phyloP scores from a whole-genome alignment of 208 protist species.

The Trypanosoma theileri region DNA sequence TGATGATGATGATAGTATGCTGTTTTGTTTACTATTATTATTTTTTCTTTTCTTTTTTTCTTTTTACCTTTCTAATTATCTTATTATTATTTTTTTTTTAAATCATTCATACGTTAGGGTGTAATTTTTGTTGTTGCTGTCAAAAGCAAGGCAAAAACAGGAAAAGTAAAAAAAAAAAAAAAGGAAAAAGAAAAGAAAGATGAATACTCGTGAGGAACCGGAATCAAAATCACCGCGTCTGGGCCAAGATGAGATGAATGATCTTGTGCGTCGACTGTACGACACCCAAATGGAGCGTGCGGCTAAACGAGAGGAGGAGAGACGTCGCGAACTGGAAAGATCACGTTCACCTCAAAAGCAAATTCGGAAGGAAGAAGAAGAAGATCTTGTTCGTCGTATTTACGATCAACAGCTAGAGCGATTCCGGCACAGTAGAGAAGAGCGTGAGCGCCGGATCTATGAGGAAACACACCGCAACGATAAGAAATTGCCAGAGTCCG shows the following conservation, averaged over 20 bases:
- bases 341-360: slow-evolving; percentile 7
- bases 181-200: slow-evolving; percentile 6
- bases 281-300: slow-evolving; percentile 73
- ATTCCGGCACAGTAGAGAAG: slow-evolving; percentile 50
- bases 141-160: too few relatives aligned
- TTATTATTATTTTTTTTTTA: slow-evolving; percentile 2
- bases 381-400: slow-evolving; percentile 62
- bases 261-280: slow-evolving; percentile 79
- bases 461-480: slow-evolving; percentile 62
- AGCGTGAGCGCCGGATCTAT: slow-evolving; percentile 52
- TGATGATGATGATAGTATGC: too few relatives aligned
- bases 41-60: slow-evolving; percentile 2
- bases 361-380: slow-evolving; percentile 58
- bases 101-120: neutral
- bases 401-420: slow-evolving; percentile 85
- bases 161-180: slow-evolving; percentile 19
- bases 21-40: too few relatives aligned
- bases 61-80: slow-evolving; percentile 10
- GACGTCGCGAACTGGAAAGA: slow-evolving; percentile 45
- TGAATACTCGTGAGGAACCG: slow-evolving; percentile 24
- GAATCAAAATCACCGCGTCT: slow-evolving; percentile 30
- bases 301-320: slow-evolving; percentile 64
- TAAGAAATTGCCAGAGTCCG: slow-evolving; percentile 58
- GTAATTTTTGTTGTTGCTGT: too few relatives aligned
- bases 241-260: slow-evolving; percentile 49